These are phyloP conservation scores for Triadica sebifera DNA, from an alignment of 345 rosid species.

Conservation along the genomic window DNA sequence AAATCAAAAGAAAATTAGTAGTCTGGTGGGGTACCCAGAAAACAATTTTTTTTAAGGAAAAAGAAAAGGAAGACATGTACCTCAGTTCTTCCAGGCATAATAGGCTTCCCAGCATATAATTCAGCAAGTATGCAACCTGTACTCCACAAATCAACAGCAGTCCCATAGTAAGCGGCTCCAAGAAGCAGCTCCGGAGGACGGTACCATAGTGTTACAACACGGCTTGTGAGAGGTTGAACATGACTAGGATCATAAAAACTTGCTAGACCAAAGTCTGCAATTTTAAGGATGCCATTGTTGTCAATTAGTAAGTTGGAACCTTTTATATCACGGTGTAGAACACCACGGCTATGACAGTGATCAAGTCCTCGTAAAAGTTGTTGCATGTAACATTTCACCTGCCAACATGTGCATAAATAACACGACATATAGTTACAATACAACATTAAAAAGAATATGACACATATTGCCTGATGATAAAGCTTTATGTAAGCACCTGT, in stretches of 20 bases:
- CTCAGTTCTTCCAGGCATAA: slow-evolving; percentile 98
- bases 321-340: slow-evolving; percentile 88
- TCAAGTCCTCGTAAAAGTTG: slow-evolving; percentile 77
- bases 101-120: slow-evolving; percentile 78
- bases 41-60: neutral
- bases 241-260: slow-evolving; percentile 53
- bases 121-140: slow-evolving; percentile 89
- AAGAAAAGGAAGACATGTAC: slow-evolving; percentile 26
- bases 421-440: neutral
- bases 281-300: slow-evolving; percentile 75
- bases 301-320: slow-evolving; percentile 81
- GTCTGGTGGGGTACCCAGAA: no score
- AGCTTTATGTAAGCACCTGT: slow-evolving; percentile 43
- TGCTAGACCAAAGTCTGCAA: slow-evolving; percentile 90
- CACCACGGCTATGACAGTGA: slow-evolving; percentile 80
- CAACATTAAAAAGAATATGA: neutral
- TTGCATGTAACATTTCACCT: slow-evolving; percentile 83
- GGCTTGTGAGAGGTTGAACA: slow-evolving; percentile 69
- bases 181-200: slow-evolving; percentile 95
- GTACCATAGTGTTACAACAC: slow-evolving; percentile 97
- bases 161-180: slow-evolving; percentile 82
- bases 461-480: neutral
- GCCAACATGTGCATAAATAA: slow-evolving; percentile 11
- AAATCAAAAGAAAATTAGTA: neutral
- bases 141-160: slow-evolving; percentile 87